Conservation (phyloP, 495 filamentous ascomycete species). For the Penicillium coffeae region DNA sequence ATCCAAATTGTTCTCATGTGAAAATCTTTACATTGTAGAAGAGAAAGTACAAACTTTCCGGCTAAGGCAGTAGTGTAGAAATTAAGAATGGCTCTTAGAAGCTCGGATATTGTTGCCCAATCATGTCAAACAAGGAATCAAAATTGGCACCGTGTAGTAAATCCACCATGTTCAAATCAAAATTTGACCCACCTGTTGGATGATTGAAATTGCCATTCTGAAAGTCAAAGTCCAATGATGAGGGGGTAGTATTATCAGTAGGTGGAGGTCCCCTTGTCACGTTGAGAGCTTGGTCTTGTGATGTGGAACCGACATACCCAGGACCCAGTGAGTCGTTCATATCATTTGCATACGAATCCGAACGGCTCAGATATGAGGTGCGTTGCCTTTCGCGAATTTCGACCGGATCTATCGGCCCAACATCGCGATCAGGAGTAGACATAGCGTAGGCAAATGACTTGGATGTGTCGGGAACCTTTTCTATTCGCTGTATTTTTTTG, state of each 20-base stretch:
- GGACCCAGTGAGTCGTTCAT: neutral
- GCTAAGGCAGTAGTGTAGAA: too few relatives aligned
- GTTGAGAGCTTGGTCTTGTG: neutral
- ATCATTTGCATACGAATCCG: neutral
- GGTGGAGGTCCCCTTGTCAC: neutral
- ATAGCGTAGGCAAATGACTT: slow-evolving; percentile 14
- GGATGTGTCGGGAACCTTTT: neutral
- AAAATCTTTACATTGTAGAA: too few relatives aligned
- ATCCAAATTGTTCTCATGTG: too few relatives aligned
- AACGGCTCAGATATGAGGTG: too few relatives aligned
- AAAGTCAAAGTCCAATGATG: slow-evolving; percentile 1
- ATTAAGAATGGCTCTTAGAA: slow-evolving; percentile 18
- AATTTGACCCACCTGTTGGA: slow-evolving; percentile 20
- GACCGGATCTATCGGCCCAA: neutral
- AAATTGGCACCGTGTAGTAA: slow-evolving; percentile 35
- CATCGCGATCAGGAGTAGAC: slow-evolving; percentile 1
- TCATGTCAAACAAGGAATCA: slow-evolving; percentile 36
- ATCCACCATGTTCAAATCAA: slow-evolving; percentile 40
- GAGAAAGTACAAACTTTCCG: too few relatives aligned
- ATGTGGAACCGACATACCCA: neutral
- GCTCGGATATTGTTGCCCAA: slow-evolving; percentile 36
- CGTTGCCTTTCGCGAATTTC: neutral
- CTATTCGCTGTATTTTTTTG: slow-evolving; percentile 20
- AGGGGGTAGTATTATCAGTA: neutral
- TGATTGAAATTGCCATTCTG: slow-evolving; percentile 9